phyloP scores from a whole-genome alignment of 2,329 filamentous ascomycete species.

The Daldinia eschscholtzii region DNA sequence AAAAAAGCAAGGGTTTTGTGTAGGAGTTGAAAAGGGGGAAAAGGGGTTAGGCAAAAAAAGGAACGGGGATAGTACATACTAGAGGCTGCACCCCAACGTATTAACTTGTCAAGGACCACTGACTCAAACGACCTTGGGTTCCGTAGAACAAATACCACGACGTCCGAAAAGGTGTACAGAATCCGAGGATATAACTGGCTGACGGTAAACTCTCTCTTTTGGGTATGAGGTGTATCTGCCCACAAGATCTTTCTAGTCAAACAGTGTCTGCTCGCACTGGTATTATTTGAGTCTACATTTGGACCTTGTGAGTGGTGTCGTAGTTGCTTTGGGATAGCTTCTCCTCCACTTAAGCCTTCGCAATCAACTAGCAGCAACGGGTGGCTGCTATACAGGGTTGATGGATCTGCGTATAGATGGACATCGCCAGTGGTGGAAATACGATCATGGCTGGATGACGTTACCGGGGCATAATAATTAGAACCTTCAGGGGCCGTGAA shows the following conservation, averaged over 20 bases:
- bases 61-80: conserved; percentile 32
- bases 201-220: conserved; percentile 56
- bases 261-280: conserved; percentile 39
- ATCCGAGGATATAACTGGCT: conserved; percentile 59
- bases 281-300: conserved; percentile 17
- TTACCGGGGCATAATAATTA: conserved; percentile 58
- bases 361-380: conserved; percentile 65
- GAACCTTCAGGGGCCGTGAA: conserved; percentile 47
- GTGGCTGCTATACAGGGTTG: conserved; percentile 53
- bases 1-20: not conserved
- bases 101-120: conserved; percentile 56
- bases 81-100: conserved; percentile 64
- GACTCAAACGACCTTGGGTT: conserved; percentile 59
- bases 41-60: not conserved
- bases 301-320: conserved; percentile 42
- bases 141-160: conserved; percentile 59
- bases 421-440: conserved; percentile 64
- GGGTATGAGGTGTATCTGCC: conserved; percentile 53
- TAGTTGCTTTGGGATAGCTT: conserved; percentile 53
- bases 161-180: conserved; percentile 62
- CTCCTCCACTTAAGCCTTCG: conserved; percentile 65
- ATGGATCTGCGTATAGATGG: conserved; percentile 65
- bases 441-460: conserved; percentile 57
- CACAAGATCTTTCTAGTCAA: conserved; percentile 50
- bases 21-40: not conserved